Evolutionary conservation across 805 yeast species (phyloP).

Genomic region (Lipomyces spencermartinsiae): DNA sequence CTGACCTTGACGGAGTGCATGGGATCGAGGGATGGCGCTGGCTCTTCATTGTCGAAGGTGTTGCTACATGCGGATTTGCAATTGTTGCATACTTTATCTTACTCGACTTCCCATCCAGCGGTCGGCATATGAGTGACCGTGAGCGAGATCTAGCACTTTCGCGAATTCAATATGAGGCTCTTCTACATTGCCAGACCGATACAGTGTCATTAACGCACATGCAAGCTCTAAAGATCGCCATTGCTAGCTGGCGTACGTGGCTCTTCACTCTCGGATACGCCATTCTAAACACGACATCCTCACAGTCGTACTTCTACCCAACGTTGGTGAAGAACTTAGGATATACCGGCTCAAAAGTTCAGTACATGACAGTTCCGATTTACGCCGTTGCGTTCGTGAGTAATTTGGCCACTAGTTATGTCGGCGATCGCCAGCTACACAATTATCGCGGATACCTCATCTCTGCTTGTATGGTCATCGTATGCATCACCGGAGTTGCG

Average conservation of each 20-base stretch:
- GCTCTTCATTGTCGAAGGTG: constrained; percentile 53
- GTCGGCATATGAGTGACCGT: constrained; percentile 15
- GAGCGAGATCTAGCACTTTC: constrained; percentile 24
- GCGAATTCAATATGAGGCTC: constrained; percentile 26
- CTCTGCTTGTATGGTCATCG: background rate
- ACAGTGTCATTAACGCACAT: constrained; percentile 7
- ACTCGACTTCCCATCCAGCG: constrained; percentile 28
- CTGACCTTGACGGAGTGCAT: constrained; percentile 54
- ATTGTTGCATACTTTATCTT: constrained; percentile 13
- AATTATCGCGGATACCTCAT: constrained; percentile 24
- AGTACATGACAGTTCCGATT: constrained; percentile 15
- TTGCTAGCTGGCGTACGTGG: constrained; percentile 25
- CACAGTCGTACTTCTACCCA: constrained; percentile 29
- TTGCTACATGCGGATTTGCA: constrained; percentile 22
- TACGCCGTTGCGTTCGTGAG: constrained; percentile 23
- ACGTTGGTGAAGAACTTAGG: constrained; percentile 25
- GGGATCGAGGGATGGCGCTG: constrained; percentile 75
- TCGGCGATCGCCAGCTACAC: constrained; percentile 22
- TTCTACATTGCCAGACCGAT: constrained; percentile 8
- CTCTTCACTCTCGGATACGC: constrained; percentile 22
- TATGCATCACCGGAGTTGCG: constrained; percentile 15
- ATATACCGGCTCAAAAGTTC: constrained; percentile 12
- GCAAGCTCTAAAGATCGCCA: constrained; percentile 18
- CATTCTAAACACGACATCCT: constrained; percentile 18
- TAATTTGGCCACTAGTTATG: constrained; percentile 16